Conservation (phyloP, 495 filamentous ascomycete genomes). For the Penicillium tannophilum region DNA sequence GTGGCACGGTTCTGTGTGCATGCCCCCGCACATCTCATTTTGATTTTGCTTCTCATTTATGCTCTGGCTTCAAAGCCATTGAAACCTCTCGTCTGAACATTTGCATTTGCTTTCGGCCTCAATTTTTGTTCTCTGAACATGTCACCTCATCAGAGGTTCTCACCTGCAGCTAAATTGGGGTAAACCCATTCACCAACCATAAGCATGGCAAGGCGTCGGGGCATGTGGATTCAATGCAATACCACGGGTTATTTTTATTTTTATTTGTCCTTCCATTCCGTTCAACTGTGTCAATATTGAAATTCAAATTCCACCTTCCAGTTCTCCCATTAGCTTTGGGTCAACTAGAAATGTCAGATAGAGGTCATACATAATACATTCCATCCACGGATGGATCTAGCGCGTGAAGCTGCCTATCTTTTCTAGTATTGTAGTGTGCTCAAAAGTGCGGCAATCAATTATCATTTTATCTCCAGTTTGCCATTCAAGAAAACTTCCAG, state of each 20-base stretch:
- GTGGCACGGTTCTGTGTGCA: constrained; percentile 1
- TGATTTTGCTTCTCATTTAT: constrained; percentile 2
- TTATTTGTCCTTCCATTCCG: constrained; percentile 8
- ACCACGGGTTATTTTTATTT: constrained; percentile 14
- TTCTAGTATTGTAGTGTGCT: neutral
- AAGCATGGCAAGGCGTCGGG: constrained; percentile 44
- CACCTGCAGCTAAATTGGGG: neutral
- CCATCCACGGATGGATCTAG: neutral
- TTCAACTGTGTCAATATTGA: constrained; percentile 20
- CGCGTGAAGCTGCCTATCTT: neutral
- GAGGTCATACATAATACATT: constrained; percentile 1
- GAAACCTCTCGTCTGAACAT: neutral
- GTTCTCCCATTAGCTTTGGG: neutral
- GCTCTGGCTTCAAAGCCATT: neutral
- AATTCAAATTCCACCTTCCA: constrained; percentile 10
- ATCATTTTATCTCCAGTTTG: neutral
- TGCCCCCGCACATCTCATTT: constrained; percentile 5
- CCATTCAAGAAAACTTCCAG: neutral
- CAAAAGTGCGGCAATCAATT: neutral
- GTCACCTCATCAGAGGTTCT: constrained; percentile 7
- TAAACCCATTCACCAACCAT: constrained; percentile 1
- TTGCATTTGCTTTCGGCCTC: constrained; percentile 6
- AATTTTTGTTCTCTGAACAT: constrained; percentile 4
- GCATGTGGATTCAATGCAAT: constrained; percentile 20
- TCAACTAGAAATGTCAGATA: constrained; percentile 1